A percentile compares a stretch with the other conserved stretches of the same genome.
phyloP scores from a whole-genome alignment of 345 rosid species.

The Adansonia digitata region DNA sequence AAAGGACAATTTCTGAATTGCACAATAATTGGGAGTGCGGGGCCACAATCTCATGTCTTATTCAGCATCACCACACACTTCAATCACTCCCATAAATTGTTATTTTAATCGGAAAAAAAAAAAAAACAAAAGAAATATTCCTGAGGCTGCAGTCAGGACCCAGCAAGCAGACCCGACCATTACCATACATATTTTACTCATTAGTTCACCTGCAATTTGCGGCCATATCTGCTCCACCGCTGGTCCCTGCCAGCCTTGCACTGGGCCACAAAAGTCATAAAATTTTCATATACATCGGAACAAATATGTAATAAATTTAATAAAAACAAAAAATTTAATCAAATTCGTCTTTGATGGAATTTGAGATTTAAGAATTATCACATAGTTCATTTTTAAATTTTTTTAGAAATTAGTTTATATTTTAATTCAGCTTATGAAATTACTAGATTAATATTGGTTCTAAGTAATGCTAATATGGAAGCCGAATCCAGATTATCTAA shows the following conservation, averaged over 20 bases:
- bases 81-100: not conserved
- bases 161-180: constrained; percentile 2
- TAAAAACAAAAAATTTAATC: no score
- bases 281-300: not conserved
- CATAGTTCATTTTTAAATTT: no score
- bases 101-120: not conserved
- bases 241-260: not conserved
- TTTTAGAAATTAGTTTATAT: no score
- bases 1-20: not conserved
- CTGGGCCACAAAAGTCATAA: not conserved
- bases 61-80: not conserved
- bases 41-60: not conserved
- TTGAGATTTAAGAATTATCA: no score
- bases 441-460: no score
- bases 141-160: not conserved
- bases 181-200: constrained; percentile 19
- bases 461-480: not conserved
- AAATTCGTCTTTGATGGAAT: no score
- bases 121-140: no score
- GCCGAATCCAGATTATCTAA: constrained; percentile 19
- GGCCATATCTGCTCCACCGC: not conserved
- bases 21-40: not conserved
- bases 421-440: no score
- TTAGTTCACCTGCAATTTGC: constrained; percentile 34
- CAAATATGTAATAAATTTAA: not conserved